These are phyloP conservation scores for Juglanconis oblonga DNA, from an alignment of 2,329 filamentous ascomycete genomes.

Conservation along the genomic window DNA sequence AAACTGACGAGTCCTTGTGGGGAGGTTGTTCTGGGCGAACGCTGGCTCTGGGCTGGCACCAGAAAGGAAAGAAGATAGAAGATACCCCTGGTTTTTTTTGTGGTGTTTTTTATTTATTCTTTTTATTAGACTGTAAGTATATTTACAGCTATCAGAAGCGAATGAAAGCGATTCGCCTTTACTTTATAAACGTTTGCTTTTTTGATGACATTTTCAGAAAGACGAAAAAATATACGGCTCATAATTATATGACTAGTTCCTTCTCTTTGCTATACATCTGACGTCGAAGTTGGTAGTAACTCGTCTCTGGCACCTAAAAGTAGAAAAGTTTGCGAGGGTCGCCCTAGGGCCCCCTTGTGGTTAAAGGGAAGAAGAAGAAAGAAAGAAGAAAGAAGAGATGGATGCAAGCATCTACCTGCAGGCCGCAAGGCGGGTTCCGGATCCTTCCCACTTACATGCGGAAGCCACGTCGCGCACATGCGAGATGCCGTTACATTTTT, in stretches of 20 bases:
- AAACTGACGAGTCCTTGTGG: conserved; percentile 11
- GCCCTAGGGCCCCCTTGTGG: too few relatives aligned
- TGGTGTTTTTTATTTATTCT: not conserved
- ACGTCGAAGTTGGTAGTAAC: too few relatives aligned
- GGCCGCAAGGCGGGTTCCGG: too few relatives aligned
- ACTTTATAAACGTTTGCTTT: conserved; percentile 12
- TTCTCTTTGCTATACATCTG: not conserved
- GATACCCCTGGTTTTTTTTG: conserved; percentile 28
- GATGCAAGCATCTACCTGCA: too few relatives aligned
- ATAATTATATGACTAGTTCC: too few relatives aligned
- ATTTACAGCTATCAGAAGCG: conserved; percentile 18
- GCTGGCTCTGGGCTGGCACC: conserved; percentile 30
- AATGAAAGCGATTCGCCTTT: conserved; percentile 25
- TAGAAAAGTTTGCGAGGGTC: too few relatives aligned
- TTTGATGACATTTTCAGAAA: conserved; percentile 11
- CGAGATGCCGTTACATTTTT: not conserved
- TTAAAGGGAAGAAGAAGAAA: too few relatives aligned
- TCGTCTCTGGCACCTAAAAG: too few relatives aligned
- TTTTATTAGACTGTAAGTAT: conserved; percentile 24
- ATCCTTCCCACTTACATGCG: not conserved
- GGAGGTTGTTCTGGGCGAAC: conserved; percentile 17
- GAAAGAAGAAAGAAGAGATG: too few relatives aligned
- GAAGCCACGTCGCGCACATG: not conserved
- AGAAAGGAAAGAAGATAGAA: conserved; percentile 24
- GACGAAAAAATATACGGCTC: not conserved